phyloP scores from a whole-genome alignment of 805 yeast genomes.

The Cyberlindnera saturnus region DNA sequence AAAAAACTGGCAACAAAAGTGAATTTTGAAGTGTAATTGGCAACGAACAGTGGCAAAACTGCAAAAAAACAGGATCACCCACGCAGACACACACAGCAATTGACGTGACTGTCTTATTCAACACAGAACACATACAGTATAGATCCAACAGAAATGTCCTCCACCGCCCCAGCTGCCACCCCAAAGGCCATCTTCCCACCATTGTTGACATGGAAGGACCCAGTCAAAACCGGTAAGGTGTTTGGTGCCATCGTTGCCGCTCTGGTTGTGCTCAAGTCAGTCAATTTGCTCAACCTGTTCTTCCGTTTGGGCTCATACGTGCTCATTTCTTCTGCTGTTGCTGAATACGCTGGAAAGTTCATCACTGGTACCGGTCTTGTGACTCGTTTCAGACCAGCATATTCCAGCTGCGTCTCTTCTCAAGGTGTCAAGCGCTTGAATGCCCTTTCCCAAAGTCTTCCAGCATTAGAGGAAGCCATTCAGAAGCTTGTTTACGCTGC shows the following conservation, averaged over 20 bases:
- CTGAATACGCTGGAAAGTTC: slow-evolving; percentile 70
- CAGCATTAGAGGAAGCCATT: slow-evolving; percentile 43
- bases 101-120: too few relatives aligned
- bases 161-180: slow-evolving; percentile 6
- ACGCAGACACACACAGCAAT: too few relatives aligned
- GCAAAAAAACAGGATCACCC: too few relatives aligned
- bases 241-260: slow-evolving; percentile 56
- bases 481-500: slow-evolving; percentile 60
- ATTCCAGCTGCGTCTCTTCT: slow-evolving; percentile 32
- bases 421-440: slow-evolving; percentile 36
- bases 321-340: slow-evolving; percentile 58
- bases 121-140: too few relatives aligned
- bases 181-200: slow-evolving; percentile 16
- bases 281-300: slow-evolving; percentile 56
- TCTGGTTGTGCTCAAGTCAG: slow-evolving; percentile 52
- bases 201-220: slow-evolving; percentile 70
- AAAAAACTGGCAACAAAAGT: too few relatives aligned
- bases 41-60: too few relatives aligned
- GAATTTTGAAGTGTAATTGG: too few relatives aligned
- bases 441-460: slow-evolving; percentile 37
- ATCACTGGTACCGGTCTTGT: slow-evolving; percentile 76
- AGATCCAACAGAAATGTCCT: neutral
- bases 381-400: slow-evolving; percentile 66
- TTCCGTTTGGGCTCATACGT: slow-evolving; percentile 56
- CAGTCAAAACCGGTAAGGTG: slow-evolving; percentile 69